Base-by-base conservation (phyloP, 345 rosid species). In the Dipteronia sinensis region DNA sequence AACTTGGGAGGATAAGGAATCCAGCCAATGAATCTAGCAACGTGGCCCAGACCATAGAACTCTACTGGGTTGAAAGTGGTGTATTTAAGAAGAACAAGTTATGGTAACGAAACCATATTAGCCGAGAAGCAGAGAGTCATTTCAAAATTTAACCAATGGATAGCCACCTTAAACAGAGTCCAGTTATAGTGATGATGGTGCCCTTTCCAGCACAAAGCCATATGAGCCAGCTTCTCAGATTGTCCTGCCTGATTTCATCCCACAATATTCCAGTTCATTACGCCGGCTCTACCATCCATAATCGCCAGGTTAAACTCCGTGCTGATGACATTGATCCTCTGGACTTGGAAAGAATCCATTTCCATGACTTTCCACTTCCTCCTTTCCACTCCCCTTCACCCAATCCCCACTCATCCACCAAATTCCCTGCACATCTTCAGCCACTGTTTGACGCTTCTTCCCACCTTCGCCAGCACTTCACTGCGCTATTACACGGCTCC, bases 171-270 rank as follows among this genome's bases (percentile, higher is more conserved):
- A 53, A 71, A 53, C 42, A 25, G 29, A 3, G 17, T 74, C 66
- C 65, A 42, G 59, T 70, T 25, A 51, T 16, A 15, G 80, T 79
- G 27, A 49, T 82, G 6, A 72, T 82, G 80, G 78, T 82, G 47
- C 85, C 85, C 0, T 66, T 76, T 13, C 78, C 80, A 17, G 78
- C 76, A 16, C 80, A 79, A 55, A 77, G 80, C 72, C 82, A 82
- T 65, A 76, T 83, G 55, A 70, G 74, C 74, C 83, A 77, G 63
- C 70, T 77, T 63, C 63, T 80, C 7, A 76, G 75, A 63, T 65
- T 83, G 38, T 74, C 83, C 40, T 62, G 16, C 49, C 77, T 65
- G 10, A 27, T 80, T 71, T 25, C 65, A 46, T 77, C 86, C 42
- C 67, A 59, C 47, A 49, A 56, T 74, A 25, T 80, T 59, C 83